Percentiles rank a stretch among this genome's conserved stretches.
Conservation (phyloP, 768 basidiomycete genomes). For the Dentipellis fragilis region DNA sequence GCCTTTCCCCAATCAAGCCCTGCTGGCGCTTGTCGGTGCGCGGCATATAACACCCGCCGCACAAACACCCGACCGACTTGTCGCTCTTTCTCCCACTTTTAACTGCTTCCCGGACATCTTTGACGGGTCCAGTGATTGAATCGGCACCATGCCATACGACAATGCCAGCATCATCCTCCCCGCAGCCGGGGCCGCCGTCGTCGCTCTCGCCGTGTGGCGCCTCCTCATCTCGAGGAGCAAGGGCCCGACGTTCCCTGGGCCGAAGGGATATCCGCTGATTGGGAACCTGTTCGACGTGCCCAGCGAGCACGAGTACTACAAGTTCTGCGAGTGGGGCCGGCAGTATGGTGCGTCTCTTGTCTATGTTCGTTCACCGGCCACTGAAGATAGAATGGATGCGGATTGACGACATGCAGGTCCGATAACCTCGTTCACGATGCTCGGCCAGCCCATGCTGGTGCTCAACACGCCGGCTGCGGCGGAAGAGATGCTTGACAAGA, state of each 20-base stretch:
- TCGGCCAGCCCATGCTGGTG: constrained; percentile 16
- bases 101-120: too few species aligned
- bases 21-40: too few species aligned
- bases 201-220: constrained; percentile 9
- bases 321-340: constrained; percentile 8
- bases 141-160: too few species aligned
- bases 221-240: constrained; percentile 6
- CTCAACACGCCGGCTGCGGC: constrained; percentile 15
- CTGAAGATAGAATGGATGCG: too few species aligned
- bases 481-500: constrained; percentile 17
- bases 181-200: constrained; percentile 2
- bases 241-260: constrained; percentile 9
- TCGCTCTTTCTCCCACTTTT: too few species aligned
- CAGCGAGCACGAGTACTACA: constrained; percentile 8
- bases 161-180: too few species aligned
- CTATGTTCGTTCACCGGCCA: background rate
- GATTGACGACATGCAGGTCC: constrained; percentile 9
- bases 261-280: constrained; percentile 12
- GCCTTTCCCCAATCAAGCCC: too few species aligned
- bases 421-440: constrained; percentile 14
- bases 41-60: too few species aligned
- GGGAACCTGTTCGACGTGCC: constrained; percentile 14
- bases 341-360: constrained; percentile 9
- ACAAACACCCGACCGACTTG: too few species aligned
- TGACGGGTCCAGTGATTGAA: too few species aligned